Evolutionary conservation across 345 rosid genomes (phyloP).

Genomic region (Noccaea caerulescens): DNA sequence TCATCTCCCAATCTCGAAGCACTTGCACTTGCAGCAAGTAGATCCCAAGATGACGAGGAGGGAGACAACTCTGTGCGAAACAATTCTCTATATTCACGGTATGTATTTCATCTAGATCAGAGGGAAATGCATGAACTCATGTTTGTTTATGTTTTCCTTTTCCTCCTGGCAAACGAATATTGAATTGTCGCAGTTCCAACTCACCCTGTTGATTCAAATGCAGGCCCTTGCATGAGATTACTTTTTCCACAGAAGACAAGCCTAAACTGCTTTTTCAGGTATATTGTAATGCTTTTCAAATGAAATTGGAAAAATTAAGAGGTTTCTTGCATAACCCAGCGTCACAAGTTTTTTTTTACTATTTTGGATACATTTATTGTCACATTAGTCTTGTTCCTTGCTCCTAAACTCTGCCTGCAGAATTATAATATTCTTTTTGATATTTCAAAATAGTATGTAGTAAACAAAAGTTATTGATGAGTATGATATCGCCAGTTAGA

Average conservation of each 20-base stretch:
- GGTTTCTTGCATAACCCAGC: conserved; percentile 9
- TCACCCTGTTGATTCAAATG: conserved; percentile 33
- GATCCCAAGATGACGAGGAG: conserved; percentile 53
- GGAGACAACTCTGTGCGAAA: conserved; percentile 81
- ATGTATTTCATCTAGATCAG: conserved; percentile 33
- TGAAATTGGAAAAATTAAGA: background rate
- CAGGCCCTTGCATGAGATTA: conserved; percentile 97
- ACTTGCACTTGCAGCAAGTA: conserved; percentile 70
- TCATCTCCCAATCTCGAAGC: conserved; percentile 96
- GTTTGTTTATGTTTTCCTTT: background rate
- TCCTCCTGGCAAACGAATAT: background rate
- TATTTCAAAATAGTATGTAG: background rate
- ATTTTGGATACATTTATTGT: background rate
- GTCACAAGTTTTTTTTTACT: background rate
- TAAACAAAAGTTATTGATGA: background rate
- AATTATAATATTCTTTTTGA: background rate
- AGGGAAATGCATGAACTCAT: background rate
- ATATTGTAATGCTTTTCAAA: conserved; percentile 19
- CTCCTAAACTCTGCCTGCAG: conserved; percentile 2
- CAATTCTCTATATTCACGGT: conserved; percentile 71
- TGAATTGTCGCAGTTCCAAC: background rate
- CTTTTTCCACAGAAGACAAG: conserved; percentile 89
- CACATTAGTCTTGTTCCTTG: background rate
- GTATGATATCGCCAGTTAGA: conserved; percentile 1
- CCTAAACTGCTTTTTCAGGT: conserved; percentile 98